phyloP scores from a whole-genome alignment of 768 basidiomycete species.

The Leccinum aurantiacum region DNA sequence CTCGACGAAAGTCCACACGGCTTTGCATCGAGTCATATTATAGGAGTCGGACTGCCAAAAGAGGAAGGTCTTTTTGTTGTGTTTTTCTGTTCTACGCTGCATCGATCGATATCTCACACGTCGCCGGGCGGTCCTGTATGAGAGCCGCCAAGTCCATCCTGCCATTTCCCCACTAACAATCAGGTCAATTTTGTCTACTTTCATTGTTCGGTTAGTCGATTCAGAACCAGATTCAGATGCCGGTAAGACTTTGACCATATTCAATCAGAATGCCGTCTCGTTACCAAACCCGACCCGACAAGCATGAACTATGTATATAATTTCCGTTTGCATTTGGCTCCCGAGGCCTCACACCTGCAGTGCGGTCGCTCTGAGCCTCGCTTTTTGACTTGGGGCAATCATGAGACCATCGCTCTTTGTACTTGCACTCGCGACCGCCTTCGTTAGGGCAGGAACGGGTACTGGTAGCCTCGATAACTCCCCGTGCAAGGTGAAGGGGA shows the following conservation, averaged over 20 bases:
- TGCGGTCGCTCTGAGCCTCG: not conserved
- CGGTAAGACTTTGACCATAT: not conserved
- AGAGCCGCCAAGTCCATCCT: not conserved
- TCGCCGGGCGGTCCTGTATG: not conserved
- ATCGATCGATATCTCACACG: too few species aligned
- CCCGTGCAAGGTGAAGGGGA: slow-evolving; percentile 47
- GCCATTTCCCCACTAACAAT: too few species aligned
- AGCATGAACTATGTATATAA: not conserved
- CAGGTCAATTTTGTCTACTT: not conserved
- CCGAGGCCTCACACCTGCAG: not conserved
- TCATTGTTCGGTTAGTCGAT: not conserved
- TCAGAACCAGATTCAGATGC: not conserved
- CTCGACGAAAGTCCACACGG: too few species aligned
- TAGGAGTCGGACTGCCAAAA: too few species aligned
- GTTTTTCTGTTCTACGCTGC: too few species aligned
- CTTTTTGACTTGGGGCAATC: not conserved
- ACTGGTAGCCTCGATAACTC: slow-evolving; percentile 6
- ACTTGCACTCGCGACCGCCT: slow-evolving; percentile 13
- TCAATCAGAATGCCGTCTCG: not conserved
- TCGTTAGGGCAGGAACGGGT: slow-evolving; percentile 10
- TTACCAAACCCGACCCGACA: too few species aligned
- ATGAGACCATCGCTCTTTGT: slow-evolving; percentile 15
- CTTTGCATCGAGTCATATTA: too few species aligned
- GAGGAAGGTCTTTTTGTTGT: too few species aligned
- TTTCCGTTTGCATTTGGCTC: not conserved